Percentiles rank a stretch among this genome's conserved stretches.
These are phyloP conservation scores for Canariomyces notabilis DNA, from an alignment of 2,329 filamentous ascomycete species.

Conservation along the genomic window DNA sequence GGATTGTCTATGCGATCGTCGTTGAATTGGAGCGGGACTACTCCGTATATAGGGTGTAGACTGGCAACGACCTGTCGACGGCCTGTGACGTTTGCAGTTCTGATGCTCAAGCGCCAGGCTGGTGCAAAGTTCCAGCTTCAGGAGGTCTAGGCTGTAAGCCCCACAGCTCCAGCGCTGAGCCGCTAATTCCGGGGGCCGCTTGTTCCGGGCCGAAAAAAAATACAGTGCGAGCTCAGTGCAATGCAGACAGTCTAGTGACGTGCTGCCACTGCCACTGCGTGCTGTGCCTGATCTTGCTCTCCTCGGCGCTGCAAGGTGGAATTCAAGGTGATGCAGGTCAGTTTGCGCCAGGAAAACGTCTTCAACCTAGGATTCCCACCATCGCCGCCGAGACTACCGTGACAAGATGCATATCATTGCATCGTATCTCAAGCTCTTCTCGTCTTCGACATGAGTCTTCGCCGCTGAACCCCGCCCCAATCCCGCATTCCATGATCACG, in stretches of 20 bases:
- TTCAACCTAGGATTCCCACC: not conserved
- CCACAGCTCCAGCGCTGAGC: not conserved
- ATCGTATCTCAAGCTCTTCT: conserved; percentile 1
- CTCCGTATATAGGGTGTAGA: no score
- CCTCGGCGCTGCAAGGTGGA: no score
- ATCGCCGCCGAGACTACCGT: conserved; percentile 2
- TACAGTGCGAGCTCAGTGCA: conserved; percentile 1
- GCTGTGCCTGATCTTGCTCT: no score
- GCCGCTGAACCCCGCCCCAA: conserved; percentile 14
- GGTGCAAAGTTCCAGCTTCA: no score
- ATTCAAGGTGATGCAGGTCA: no score
- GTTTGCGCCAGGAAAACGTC: no score
- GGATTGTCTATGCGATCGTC: not conserved
- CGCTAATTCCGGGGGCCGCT: conserved; percentile 5
- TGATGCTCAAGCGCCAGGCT: no score
- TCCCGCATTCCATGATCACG: conserved; percentile 1
- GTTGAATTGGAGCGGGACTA: not conserved
- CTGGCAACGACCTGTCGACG: not conserved
- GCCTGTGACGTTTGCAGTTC: not conserved
- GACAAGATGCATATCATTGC: conserved; percentile 18
- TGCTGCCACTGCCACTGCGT: conserved; percentile 10
- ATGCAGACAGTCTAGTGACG: conserved; percentile 15
- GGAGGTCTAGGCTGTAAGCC: not conserved
- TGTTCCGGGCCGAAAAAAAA: conserved; percentile 9
- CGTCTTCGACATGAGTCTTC: conserved; percentile 7